These are phyloP conservation scores for Mycosphaerella sp. DNA, from an alignment of 2,329 filamentous ascomycete species.

Conservation along the genomic window DNA sequence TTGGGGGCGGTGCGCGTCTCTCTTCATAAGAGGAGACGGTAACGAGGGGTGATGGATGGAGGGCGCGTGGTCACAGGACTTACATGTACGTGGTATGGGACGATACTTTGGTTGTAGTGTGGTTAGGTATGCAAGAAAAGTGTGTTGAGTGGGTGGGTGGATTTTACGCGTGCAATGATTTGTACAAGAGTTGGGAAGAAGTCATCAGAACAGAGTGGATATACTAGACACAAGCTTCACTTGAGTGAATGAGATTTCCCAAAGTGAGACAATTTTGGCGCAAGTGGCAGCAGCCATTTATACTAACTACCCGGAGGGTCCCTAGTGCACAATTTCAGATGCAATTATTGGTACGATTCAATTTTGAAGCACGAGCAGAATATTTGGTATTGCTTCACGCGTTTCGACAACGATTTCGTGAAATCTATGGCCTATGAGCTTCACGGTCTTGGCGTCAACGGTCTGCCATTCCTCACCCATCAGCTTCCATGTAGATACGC, in stretches of 20 bases:
- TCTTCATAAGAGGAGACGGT: too few species aligned
- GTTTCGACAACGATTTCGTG: slow-evolving; percentile 5
- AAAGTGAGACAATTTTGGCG: slow-evolving; percentile 6
- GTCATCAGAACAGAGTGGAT: background rate
- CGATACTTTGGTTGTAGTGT: background rate
- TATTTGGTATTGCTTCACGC: background rate
- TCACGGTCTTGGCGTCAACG: slow-evolving; percentile 15
- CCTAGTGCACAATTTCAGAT: too few species aligned
- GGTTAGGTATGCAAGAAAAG: too few species aligned
- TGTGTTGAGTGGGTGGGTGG: too few species aligned
- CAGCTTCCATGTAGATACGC: background rate
- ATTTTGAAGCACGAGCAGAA: too few species aligned
- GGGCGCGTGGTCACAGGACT: too few species aligned
- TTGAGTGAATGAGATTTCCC: slow-evolving; percentile 7
- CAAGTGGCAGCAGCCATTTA: slow-evolving; percentile 7
- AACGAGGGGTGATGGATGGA: too few species aligned
- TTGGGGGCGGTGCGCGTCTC: too few species aligned
- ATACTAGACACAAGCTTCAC: background rate
- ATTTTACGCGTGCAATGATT: too few species aligned
- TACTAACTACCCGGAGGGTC: background rate
- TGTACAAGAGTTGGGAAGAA: background rate
- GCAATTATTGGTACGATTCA: too few species aligned
- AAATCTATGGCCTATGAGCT: background rate
- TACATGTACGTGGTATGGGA: too few species aligned
- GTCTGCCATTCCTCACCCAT: background rate